Evolutionary conservation across 2,329 filamentous ascomycete genomes (phyloP).

Genomic region (Ploettnerulaceae sp.): DNA sequence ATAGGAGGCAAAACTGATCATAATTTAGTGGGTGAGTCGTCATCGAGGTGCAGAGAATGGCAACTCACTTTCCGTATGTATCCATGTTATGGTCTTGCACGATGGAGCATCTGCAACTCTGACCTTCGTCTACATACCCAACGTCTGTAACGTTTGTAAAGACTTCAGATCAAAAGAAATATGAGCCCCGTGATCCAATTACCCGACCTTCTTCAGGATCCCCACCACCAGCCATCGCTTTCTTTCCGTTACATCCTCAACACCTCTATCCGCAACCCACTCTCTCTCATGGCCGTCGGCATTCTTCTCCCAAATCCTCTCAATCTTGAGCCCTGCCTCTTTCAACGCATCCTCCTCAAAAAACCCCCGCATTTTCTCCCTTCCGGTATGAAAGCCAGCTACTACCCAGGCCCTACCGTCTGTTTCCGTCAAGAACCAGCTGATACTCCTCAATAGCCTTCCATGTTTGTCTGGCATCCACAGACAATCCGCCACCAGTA

Average conservation of each 20-base stretch:
- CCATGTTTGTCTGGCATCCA: constrained; percentile 72
- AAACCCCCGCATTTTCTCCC: constrained; percentile 60
- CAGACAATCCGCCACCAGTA: constrained; percentile 68
- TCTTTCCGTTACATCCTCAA: constrained; percentile 55
- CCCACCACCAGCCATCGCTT: constrained; percentile 69
- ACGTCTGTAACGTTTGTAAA: no score
- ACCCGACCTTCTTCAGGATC: constrained; percentile 38
- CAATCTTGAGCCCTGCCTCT: constrained; percentile 51
- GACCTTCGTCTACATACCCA: no score
- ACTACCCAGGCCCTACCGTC: constrained; percentile 55
- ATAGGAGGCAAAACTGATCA: no score
- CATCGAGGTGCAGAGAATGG: background rate
- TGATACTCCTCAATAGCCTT: constrained; percentile 59
- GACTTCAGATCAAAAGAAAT: no score
- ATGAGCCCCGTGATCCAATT: background rate
- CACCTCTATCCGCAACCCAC: constrained; percentile 56
- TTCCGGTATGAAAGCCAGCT: constrained; percentile 67
- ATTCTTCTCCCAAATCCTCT: constrained; percentile 65
- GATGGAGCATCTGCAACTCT: no score
- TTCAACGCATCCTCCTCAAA: constrained; percentile 48
- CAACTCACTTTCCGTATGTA: background rate
- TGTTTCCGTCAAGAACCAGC: constrained; percentile 50
- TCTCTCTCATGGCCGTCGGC: constrained; percentile 56
- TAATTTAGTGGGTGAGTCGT: no score
- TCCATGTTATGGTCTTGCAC: background rate